Evolutionary conservation across 305 asterid species (phyloP), one percentile per base, ranked within the genome.

Genomic region (Salvia sclarea): DNA sequence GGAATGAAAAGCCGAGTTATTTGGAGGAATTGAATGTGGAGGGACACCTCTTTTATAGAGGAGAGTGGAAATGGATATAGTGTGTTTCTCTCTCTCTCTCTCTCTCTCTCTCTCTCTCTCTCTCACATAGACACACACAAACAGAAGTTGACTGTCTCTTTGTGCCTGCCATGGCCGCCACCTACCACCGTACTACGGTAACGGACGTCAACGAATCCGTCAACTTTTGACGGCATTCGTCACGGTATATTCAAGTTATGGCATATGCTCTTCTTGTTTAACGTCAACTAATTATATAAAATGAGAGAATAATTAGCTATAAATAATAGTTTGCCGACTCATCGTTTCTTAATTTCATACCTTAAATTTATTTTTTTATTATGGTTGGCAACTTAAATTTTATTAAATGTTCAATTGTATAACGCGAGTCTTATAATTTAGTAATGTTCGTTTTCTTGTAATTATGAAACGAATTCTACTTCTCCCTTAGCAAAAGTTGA

Each of bases 151-250:
- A 41, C 40, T 54, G 66, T 16, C 16, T 47, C 54, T 14, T 22
- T 72, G 41, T 44, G 35, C 47, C 21, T 21, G 53, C 66, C 20
- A 54, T 17, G 52, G 49, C 60, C 24, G 24, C 44, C 70, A 61
- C 61, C 61, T 22, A 65, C 72, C 75, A 24, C 64, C 73, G 78
- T 73, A 66, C 70, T 73, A 43, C 67, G 40, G 33, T n/a, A n/a
- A 73, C 59, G 69, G 71, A 53, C 2, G 30, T 52, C 20, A 25
- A 2, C 33, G 20, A 4, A 10, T 61, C 78, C 66, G 78, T 74
- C 10, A 22, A 4, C 61, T 57, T 43, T 28, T 50, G 10, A 69
- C 47, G 66, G 66, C 18, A 22, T 45, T 16, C 16, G 11, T 48
- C 6, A 12, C n/a, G 30, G 31, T 20, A n/a, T 31, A 2, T 48